Evolutionary conservation across 352 stramenopile species (phyloP).

Genomic region (Plasmopara viticola): DNA sequence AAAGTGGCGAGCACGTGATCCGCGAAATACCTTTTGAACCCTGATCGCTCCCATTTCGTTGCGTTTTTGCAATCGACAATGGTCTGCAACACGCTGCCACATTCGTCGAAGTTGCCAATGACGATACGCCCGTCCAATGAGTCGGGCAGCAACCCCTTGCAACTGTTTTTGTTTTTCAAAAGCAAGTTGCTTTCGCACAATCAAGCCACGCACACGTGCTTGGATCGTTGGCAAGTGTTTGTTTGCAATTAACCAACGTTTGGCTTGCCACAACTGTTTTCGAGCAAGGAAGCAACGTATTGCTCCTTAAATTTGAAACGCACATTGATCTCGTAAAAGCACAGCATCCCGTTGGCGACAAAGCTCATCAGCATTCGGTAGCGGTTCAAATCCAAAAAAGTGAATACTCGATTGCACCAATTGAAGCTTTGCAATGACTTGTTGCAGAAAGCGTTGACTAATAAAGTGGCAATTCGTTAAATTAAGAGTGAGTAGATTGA

Average conservation of each 20-base stretch:
- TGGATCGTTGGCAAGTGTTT: constrained; percentile 70
- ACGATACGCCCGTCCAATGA: constrained; percentile 48
- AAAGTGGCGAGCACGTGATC: constrained; percentile 42
- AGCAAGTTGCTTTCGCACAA: constrained; percentile 43
- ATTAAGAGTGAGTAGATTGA: constrained; percentile 81
- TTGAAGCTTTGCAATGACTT: constrained; percentile 58
- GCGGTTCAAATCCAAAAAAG: constrained; percentile 83
- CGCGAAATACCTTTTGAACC: constrained; percentile 73
- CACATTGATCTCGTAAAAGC: constrained; percentile 36
- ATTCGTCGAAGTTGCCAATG: constrained; percentile 46
- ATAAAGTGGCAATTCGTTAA: constrained; percentile 73
- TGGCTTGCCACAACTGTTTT: constrained; percentile 65
- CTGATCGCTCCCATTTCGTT: constrained; percentile 58
- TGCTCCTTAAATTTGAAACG: constrained; percentile 70
- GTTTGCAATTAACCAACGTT: constrained; percentile 59
- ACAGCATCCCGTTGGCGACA: constrained; percentile 51
- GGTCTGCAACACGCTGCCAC: constrained; percentile 36
- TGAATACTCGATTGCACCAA: constrained; percentile 79
- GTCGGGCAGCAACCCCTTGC: constrained; percentile 28
- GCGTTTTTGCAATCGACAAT: constrained; percentile 48
- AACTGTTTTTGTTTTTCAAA: constrained; percentile 18
- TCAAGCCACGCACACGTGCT: constrained; percentile 71
- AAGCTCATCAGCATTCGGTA: constrained; percentile 75
- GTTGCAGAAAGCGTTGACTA: constrained; percentile 64
- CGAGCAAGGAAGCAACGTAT: constrained; percentile 75